Base-by-base conservation (phyloP, 169 alveolate species). In the Toxoplasma gondii region DNA sequence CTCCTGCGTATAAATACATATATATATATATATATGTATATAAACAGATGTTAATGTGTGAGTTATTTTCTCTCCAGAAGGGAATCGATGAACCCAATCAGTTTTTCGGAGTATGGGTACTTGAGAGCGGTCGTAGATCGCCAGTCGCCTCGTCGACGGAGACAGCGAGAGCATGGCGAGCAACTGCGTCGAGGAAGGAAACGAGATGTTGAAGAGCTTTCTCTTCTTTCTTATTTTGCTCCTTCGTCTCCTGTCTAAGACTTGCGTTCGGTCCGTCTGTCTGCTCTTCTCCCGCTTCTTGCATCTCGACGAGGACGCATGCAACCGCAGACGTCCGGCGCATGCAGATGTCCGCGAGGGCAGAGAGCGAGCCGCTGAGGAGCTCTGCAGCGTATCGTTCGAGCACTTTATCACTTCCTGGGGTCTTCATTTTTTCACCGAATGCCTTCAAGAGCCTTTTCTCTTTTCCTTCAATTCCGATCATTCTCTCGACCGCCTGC, bases 91-190 rank as follows among this genome's bases (percentile, higher is more conserved):
- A n/a, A n/a, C n/a, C n/a, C n/a, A n/a, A 49, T 12, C 22, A 7
- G 58, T 4, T 49, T 49, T 4, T 12, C 22, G 12, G 58, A 12
- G 22, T 49, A 10, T 16, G 0, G 45, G 39, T 78, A 78, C 86
- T 78, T 78, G 86, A 24, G 86, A 78, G 86, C 4, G 86, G 86
- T 19, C 45, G 39, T 12, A 78, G 86, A 78, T 78, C 86, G 2
- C 86, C 86, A 16, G 39, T 38, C 2, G 43, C 86, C n/a, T 78
- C 86, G n/a, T 78, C 86, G 49, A 78, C 43, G 27, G 64, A 41
- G 34, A 82, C 64, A 31, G 64, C 90, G 5, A 82, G 67, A 16
- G 67, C 90, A 5, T 82, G 90, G 19, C 41, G 90, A 27, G 27
- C 69, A 38, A 82, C 29, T 12, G 34, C 38, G 44, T 82, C 69